Percentiles rank a stretch among this genome's conserved stretches.
These are phyloP conservation scores for Boletellus deceptivus DNA, from an alignment of 1,284 basidiomycete species.

Conservation along the genomic window DNA sequence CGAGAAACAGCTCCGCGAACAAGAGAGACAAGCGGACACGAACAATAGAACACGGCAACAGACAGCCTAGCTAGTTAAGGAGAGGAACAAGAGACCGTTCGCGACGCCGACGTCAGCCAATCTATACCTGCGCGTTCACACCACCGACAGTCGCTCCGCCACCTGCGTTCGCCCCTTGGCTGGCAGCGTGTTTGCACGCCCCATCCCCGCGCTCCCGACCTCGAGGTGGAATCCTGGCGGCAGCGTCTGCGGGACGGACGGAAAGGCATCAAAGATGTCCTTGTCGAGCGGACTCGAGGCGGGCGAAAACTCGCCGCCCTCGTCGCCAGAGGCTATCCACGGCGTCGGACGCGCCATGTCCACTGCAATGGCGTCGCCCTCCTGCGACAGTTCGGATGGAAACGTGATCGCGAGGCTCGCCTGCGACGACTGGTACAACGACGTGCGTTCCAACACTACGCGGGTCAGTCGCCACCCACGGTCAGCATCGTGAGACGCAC, in stretches of 20 bases:
- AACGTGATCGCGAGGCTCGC: constrained; percentile 22
- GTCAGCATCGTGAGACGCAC: constrained; percentile 16
- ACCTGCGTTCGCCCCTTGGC: constrained; percentile 28
- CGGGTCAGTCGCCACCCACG: not conserved
- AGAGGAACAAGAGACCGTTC: constrained; percentile 6
- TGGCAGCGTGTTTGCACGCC: constrained; percentile 26
- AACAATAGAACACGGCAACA: no score
- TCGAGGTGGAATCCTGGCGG: constrained; percentile 31
- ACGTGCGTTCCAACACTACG: constrained; percentile 23
- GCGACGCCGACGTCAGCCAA: not conserved
- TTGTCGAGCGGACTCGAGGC: constrained; percentile 42
- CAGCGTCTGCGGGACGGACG: constrained; percentile 47
- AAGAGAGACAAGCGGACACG: not conserved
- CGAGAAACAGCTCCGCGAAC: not conserved
- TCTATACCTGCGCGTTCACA: constrained; percentile 17
- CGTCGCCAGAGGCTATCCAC: constrained; percentile 40
- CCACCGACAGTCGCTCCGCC: constrained; percentile 23
- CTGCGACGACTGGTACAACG: constrained; percentile 28
- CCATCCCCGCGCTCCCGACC: constrained; percentile 9
- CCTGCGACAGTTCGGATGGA: constrained; percentile 18
- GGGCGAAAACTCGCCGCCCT: constrained; percentile 39
- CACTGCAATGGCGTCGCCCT: constrained; percentile 11
- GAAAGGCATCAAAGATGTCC: constrained; percentile 56
- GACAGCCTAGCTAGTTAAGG: constrained; percentile 6
- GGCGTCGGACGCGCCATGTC: constrained; percentile 36